Evolutionary conservation across 1,139 yeast genomes (phyloP).

Genomic region (Protomyces inouyei): DNA sequence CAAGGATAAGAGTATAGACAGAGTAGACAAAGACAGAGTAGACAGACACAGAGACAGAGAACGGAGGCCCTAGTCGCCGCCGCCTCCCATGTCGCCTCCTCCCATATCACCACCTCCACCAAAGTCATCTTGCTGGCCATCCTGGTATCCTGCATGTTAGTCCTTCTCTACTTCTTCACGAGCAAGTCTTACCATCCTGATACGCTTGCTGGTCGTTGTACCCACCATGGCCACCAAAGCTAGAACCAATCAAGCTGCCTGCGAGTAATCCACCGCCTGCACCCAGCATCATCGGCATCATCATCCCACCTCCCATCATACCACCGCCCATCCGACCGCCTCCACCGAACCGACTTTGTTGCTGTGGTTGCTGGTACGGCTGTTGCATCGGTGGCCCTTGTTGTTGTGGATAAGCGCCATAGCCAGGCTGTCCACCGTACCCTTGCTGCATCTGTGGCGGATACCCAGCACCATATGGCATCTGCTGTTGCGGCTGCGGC

Average conservation of each 20-base stretch:
- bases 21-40: no score
- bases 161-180: neutral
- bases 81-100: conserved; percentile 33
- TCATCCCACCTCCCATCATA: neutral
- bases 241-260: conserved; percentile 50
- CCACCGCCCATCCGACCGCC: conserved; percentile 41
- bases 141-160: neutral
- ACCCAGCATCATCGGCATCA: conserved; percentile 49
- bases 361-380: conserved; percentile 35
- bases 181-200: neutral
- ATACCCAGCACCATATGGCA: neutral
- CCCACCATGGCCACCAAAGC: neutral
- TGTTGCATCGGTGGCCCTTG: conserved; percentile 30
- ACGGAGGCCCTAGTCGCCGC: conserved; percentile 8
- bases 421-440: conserved; percentile 28
- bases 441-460: neutral
- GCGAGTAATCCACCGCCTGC: conserved; percentile 79
- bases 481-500: conserved; percentile 31
- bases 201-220: neutral
- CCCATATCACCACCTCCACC: conserved; percentile 34
- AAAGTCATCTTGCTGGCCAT: conserved; percentile 32
- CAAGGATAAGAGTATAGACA: neutral
- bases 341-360: conserved; percentile 35
- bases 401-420: conserved; percentile 25
- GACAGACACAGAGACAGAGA: neutral